phyloP scores from a whole-genome alignment of 805 yeast species.

The Nakazawaea holstii region DNA sequence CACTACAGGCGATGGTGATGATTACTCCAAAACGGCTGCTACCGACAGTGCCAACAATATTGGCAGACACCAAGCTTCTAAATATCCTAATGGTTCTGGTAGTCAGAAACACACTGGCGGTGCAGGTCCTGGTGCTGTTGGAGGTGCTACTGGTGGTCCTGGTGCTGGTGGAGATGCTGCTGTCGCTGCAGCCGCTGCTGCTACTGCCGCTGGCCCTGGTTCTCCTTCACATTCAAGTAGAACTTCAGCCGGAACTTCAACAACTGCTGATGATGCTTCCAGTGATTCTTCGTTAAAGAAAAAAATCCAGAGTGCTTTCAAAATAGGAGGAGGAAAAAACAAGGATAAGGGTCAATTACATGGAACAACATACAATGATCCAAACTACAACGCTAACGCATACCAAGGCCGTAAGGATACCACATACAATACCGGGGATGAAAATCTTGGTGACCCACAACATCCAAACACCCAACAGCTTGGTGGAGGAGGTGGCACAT shows the following conservation, averaged over 20 bases:
- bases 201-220: conserved; percentile 1
- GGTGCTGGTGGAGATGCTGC: conserved; percentile 10
- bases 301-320: conserved; percentile 8
- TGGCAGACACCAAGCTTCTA: conserved; percentile 8
- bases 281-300: conserved; percentile 14
- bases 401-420: not conserved
- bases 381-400: conserved; percentile 1
- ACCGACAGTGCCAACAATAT: conserved; percentile 1
- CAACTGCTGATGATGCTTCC: not conserved
- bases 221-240: not conserved
- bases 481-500: conserved; percentile 2
- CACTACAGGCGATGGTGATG: conserved; percentile 2
- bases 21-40: not conserved
- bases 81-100: conserved; percentile 3
- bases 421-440: conserved; percentile 9
- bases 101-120: conserved; percentile 5
- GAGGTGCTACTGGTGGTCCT: conserved; percentile 11
- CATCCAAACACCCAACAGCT: conserved; percentile 7
- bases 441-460: conserved; percentile 8
- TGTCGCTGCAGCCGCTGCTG: conserved; percentile 3
- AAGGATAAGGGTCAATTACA: conserved; percentile 5
- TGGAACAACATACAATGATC: conserved; percentile 10
- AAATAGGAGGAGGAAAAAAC: not conserved
- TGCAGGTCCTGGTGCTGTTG: conserved; percentile 10
- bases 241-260: not conserved